Conservation (phyloP, 2,329 filamentous ascomycete genomes). For the Sporothrix inflata region DNA sequence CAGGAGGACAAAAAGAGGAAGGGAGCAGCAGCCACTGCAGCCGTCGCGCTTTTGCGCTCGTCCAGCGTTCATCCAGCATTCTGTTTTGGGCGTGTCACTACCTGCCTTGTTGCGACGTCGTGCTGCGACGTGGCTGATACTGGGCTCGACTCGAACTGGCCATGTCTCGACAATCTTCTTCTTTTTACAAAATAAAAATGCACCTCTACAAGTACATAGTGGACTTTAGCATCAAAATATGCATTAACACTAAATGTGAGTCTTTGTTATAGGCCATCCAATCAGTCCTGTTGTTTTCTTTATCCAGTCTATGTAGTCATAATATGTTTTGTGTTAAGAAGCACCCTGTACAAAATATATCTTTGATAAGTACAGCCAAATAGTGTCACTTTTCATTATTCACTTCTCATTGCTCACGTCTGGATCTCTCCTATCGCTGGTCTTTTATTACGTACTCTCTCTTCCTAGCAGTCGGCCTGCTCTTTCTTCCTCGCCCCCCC, state of each 20-base stretch:
- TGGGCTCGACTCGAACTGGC: no score
- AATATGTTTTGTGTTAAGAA: no score
- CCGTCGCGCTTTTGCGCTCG: conserved; percentile 1
- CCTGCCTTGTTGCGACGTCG: not conserved
- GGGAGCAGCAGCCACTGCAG: not conserved
- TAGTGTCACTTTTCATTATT: conserved; percentile 10
- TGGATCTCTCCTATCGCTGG: not conserved
- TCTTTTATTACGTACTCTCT: not conserved
- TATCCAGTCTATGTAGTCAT: no score
- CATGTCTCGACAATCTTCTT: no score
- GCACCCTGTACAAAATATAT: no score
- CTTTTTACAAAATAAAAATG: no score
- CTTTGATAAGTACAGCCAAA: not conserved
- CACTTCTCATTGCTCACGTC: not conserved
- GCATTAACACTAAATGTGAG: no score
- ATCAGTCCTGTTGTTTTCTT: not conserved
- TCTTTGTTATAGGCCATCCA: no score
- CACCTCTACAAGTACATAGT: no score
- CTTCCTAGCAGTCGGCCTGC: not conserved
- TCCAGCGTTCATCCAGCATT: conserved; percentile 21
- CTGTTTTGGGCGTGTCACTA: conserved; percentile 4
- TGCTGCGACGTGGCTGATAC: not conserved
- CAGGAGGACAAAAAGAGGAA: not conserved
- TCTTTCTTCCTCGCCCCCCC: not conserved
- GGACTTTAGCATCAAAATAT: no score